Evolutionary conservation across 768 basidiomycete genomes (phyloP).

Genomic region (Rhizopogon sp.): DNA sequence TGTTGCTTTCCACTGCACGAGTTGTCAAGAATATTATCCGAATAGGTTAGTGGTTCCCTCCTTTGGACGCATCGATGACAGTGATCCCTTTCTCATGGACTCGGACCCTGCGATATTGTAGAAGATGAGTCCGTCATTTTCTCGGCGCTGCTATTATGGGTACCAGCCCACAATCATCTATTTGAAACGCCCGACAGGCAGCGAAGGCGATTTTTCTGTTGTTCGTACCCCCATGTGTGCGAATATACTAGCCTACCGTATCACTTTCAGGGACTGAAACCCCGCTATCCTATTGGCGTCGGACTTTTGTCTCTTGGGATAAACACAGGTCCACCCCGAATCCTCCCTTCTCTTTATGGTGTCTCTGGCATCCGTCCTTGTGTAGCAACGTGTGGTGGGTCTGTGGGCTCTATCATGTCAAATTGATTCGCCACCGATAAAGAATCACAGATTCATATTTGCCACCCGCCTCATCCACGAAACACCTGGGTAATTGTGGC

Average conservation of each 20-base stretch:
- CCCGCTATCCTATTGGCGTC: not conserved
- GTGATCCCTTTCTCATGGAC: not conserved
- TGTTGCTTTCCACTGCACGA: not conserved
- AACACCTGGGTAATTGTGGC: constrained; percentile 5
- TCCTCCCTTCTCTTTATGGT: constrained; percentile 6
- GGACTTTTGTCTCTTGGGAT: not conserved
- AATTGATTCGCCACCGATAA: constrained; percentile 9
- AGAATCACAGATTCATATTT: not conserved
- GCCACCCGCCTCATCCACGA: not conserved
- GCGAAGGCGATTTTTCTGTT: not conserved
- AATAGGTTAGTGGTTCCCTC: not conserved
- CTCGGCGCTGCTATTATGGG: not conserved
- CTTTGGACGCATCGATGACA: not conserved
- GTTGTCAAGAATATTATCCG: no score
- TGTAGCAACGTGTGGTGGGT: constrained; percentile 1
- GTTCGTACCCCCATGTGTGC: not conserved
- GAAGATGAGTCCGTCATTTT: not conserved
- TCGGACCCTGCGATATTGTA: not conserved
- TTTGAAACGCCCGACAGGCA: no score
- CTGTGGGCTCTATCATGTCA: constrained; percentile 4
- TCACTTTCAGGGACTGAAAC: not conserved
- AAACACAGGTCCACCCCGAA: not conserved
- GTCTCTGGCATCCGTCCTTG: not conserved
- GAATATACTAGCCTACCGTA: not conserved
- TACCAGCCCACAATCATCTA: not conserved